Evolutionary conservation across 2,329 filamentous ascomycete species (phyloP).

Genomic region (Chrysoporthe austroafricana): DNA sequence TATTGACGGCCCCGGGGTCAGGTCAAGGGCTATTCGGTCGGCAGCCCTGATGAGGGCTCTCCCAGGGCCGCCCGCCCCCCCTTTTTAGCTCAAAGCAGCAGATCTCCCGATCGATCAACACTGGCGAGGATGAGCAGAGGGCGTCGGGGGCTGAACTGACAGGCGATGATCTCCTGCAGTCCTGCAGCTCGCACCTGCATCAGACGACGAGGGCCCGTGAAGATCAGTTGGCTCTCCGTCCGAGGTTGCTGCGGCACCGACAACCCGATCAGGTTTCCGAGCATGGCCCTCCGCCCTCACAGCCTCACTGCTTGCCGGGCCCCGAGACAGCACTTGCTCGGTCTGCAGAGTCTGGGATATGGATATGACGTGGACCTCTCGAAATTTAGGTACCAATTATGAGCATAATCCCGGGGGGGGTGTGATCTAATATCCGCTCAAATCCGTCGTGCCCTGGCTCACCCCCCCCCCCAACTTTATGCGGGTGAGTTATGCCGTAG

Average conservation of each 20-base stretch:
- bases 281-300: neutral
- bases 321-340: neutral
- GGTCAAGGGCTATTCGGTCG: neutral
- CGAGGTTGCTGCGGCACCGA: neutral
- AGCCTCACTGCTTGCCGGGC: neutral
- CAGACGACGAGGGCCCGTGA: neutral
- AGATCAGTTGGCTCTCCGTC: constrained; percentile 2
- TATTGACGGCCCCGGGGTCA: neutral
- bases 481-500: neutral
- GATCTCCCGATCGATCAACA: constrained; percentile 23
- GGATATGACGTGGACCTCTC: constrained; percentile 1
- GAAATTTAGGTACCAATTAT: neutral
- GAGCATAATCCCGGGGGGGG: constrained; percentile 6
- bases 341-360: neutral
- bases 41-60: constrained; percentile 3
- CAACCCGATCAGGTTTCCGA: neutral
- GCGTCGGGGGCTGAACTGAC: neutral
- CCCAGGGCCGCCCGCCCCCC: constrained; percentile 17
- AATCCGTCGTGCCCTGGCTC: neutral
- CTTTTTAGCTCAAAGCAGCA: constrained; percentile 21
- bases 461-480: neutral
- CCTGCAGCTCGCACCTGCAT: neutral
- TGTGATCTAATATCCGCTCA: constrained; percentile 3
- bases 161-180: neutral
- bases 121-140: neutral